phyloP scores from a whole-genome alignment of 257 asterid species.

The Parsonsia alboflavescens region DNA sequence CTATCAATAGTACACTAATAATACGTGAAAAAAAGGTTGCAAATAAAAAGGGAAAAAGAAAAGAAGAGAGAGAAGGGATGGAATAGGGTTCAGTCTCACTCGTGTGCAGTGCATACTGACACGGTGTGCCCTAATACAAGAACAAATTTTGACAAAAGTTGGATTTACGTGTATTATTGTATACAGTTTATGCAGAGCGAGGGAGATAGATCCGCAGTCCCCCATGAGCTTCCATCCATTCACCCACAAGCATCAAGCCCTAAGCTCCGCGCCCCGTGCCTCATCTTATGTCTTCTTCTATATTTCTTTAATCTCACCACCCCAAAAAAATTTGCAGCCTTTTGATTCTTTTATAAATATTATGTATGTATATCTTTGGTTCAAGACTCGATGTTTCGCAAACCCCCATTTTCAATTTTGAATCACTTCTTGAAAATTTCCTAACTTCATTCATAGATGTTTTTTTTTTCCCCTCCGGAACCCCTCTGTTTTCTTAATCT shows the following conservation, averaged over 20 bases:
- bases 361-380: not conserved
- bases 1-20: no score
- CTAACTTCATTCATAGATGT: not conserved
- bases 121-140: conserved; percentile 45
- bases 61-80: not conserved
- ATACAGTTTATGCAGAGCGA: conserved; percentile 6
- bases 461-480: not conserved
- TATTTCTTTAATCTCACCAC: not conserved
- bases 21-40: not conserved
- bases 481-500: not conserved
- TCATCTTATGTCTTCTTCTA: conserved; percentile 19
- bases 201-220: not conserved
- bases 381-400: not conserved
- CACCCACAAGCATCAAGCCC: conserved; percentile 43
- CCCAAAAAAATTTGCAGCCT: not conserved
- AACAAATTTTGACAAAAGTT: conserved; percentile 25
- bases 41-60: no score
- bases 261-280: conserved; percentile 93
- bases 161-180: not conserved
- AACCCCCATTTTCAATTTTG: not conserved
- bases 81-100: conserved; percentile 57
- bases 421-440: not conserved
- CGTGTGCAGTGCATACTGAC: conserved; percentile 43
- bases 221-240: not conserved
- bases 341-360: no score